A percentile compares a stretch with the other conserved stretches of the same genome.
phyloP scores from a whole-genome alignment of 805 yeast genomes.

The Candida boleticola region DNA sequence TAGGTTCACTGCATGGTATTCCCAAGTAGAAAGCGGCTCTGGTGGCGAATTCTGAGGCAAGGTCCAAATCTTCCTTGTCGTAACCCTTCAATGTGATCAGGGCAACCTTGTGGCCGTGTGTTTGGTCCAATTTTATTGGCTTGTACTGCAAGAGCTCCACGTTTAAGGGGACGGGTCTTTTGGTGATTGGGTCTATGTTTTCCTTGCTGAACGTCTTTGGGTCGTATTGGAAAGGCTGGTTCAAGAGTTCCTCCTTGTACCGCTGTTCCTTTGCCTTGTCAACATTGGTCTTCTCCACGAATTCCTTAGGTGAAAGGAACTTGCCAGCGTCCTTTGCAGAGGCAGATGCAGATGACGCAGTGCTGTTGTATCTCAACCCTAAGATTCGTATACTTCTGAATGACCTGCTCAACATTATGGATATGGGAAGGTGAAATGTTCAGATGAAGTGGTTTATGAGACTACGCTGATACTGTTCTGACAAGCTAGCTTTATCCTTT shows the following conservation, averaged over 20 bases:
- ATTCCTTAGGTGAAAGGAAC: constrained; percentile 31
- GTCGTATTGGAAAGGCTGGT: constrained; percentile 23
- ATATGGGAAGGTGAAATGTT: too few species aligned
- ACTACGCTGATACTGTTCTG: too few species aligned
- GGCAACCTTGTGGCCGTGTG: constrained; percentile 77
- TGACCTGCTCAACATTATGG: neutral
- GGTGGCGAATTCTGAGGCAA: constrained; percentile 80
- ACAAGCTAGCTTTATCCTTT: too few species aligned
- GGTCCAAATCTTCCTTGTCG: constrained; percentile 65
- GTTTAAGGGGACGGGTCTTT: constrained; percentile 73
- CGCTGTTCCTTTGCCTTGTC: constrained; percentile 24
- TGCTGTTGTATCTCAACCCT: constrained; percentile 1
- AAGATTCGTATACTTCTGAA: neutral
- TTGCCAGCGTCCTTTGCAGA: too few species aligned
- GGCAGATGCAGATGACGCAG: neutral
- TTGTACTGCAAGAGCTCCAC: constrained; percentile 80
- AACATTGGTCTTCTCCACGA: constrained; percentile 23
- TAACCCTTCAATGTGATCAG: constrained; percentile 70
- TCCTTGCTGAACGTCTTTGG: constrained; percentile 30
- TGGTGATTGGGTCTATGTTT: constrained; percentile 17
- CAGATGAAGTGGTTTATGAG: too few species aligned
- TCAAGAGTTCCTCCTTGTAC: constrained; percentile 26
- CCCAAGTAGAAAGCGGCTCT: constrained; percentile 90
- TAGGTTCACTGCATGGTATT: constrained; percentile 78
- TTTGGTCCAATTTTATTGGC: constrained; percentile 66